These are phyloP conservation scores for Termitomyces heimii DNA, from an alignment of 768 basidiomycete genomes.

Conservation along the genomic window DNA sequence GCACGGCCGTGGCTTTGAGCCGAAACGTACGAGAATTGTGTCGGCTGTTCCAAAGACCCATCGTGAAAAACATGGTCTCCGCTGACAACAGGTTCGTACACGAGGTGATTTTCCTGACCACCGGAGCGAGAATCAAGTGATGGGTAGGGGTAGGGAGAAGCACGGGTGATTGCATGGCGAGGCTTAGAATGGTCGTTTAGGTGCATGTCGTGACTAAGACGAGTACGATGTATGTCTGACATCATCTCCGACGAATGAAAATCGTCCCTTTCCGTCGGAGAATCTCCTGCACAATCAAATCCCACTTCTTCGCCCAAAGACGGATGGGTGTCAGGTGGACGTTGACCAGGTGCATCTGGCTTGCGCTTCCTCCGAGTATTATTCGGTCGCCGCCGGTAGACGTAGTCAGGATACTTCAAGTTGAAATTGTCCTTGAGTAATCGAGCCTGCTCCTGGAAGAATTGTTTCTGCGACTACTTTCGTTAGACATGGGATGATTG, in stretches of 20 bases:
- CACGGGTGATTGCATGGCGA: slow-evolving; percentile 18
- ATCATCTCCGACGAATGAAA: slow-evolving; percentile 15
- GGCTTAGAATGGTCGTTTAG: slow-evolving; percentile 22
- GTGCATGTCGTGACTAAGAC: slow-evolving; percentile 20
- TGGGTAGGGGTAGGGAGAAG: slow-evolving; percentile 13
- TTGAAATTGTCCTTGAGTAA: slow-evolving; percentile 84
- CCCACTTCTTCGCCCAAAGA: slow-evolving; percentile 27
- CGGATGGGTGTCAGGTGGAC: slow-evolving; percentile 23
- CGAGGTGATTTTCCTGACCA: slow-evolving; percentile 2
- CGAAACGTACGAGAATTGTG: slow-evolving; percentile 4
- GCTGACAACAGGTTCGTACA: neutral
- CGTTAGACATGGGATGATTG: slow-evolving; percentile 1
- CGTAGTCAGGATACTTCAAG: slow-evolving; percentile 82
- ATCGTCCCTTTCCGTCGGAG: slow-evolving; percentile 31
- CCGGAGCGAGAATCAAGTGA: neutral
- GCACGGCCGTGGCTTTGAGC: slow-evolving; percentile 5
- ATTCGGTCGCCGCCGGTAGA: slow-evolving; percentile 83
- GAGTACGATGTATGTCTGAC: slow-evolving; percentile 20
- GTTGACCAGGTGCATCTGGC: slow-evolving; percentile 23
- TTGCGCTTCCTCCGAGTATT: slow-evolving; percentile 65
- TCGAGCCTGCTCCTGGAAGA: slow-evolving; percentile 85
- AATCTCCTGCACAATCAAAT: slow-evolving; percentile 28
- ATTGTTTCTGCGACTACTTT: slow-evolving; percentile 70
- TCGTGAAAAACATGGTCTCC: slow-evolving; percentile 3
- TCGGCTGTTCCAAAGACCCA: neutral